Conservation (phyloP, 148 eudicot genomes). For the Rhododendron vialii region DNA sequence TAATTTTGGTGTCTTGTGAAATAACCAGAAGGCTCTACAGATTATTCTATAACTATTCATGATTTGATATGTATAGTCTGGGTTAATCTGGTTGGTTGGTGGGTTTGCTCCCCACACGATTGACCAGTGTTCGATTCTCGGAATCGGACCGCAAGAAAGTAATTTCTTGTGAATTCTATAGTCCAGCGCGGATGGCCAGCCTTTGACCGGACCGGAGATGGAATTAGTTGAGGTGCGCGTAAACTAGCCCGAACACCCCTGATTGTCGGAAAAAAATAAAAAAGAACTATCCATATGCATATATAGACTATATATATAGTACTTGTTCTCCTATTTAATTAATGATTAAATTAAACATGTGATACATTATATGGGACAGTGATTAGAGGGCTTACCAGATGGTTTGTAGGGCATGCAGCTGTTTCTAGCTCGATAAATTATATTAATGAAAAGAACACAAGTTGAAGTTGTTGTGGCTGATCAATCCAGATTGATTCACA, state of each 20-base stretch:
- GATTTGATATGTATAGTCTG: too few relatives aligned
- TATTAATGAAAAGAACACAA: constrained; percentile 26
- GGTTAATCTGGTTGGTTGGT: too few relatives aligned
- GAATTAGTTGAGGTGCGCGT: neutral
- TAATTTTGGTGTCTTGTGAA: neutral
- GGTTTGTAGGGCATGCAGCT: constrained; percentile 21
- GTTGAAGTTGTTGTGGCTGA: constrained; percentile 28
- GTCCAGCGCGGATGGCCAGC: too few relatives aligned
- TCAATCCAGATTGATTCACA: constrained; percentile 22
- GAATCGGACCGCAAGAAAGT: too few relatives aligned
- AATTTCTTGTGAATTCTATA: too few relatives aligned
- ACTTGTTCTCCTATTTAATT: neutral
- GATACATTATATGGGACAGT: constrained; percentile 3
- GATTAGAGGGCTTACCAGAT: constrained; percentile 20
- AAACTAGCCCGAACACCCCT: too few relatives aligned
- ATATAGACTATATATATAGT: neutral
- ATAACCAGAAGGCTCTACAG: neutral
- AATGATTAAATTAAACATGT: neutral
- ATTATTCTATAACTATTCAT: neutral
- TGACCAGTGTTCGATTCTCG: too few relatives aligned
- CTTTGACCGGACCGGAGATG: too few relatives aligned
- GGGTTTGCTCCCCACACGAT: too few relatives aligned
- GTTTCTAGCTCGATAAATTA: neutral
- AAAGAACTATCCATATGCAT: neutral
- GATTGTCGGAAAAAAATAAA: too few relatives aligned